Percentiles rank a stretch among this genome's conserved stretches.
These are phyloP conservation scores for Hirschioporus abietinus DNA, from an alignment of 768 basidiomycete species.

Conservation along the genomic window DNA sequence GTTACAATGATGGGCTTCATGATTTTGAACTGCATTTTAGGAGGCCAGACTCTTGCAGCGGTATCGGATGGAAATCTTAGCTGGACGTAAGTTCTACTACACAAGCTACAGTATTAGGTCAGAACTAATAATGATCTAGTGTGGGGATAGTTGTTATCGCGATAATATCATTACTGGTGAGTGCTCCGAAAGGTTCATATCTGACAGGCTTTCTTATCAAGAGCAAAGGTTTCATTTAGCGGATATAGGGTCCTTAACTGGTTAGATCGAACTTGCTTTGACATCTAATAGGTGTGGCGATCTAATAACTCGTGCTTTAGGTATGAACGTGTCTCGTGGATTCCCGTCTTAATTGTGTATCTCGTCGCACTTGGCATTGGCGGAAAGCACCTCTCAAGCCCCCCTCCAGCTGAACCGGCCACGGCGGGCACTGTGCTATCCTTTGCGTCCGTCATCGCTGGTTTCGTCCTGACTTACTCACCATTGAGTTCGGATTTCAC, in stretches of 20 bases:
- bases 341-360: constrained; percentile 72
- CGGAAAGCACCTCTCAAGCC: constrained; percentile 57
- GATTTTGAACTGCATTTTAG: constrained; percentile 62
- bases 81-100: constrained; percentile 36
- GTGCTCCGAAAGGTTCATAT: constrained; percentile 16
- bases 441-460: constrained; percentile 67
- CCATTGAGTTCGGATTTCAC: constrained; percentile 69
- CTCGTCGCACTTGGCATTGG: constrained; percentile 68
- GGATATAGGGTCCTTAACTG: constrained; percentile 59
- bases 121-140: constrained; percentile 26
- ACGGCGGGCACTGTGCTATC: constrained; percentile 50
- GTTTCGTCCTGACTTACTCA: constrained; percentile 64
- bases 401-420: constrained; percentile 45
- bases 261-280: constrained; percentile 23
- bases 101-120: neutral
- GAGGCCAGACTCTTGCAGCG: constrained; percentile 59
- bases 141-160: constrained; percentile 81
- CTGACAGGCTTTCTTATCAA: constrained; percentile 5
- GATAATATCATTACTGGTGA: constrained; percentile 55
- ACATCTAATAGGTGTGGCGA: neutral
- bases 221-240: constrained; percentile 53
- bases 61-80: constrained; percentile 45
- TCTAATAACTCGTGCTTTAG: constrained; percentile 24
- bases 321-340: constrained; percentile 75
- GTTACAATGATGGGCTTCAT: constrained; percentile 58